Evolutionary conservation across 495 filamentous ascomycete species (phyloP).

Genomic region (Filosporella fistucella): DNA sequence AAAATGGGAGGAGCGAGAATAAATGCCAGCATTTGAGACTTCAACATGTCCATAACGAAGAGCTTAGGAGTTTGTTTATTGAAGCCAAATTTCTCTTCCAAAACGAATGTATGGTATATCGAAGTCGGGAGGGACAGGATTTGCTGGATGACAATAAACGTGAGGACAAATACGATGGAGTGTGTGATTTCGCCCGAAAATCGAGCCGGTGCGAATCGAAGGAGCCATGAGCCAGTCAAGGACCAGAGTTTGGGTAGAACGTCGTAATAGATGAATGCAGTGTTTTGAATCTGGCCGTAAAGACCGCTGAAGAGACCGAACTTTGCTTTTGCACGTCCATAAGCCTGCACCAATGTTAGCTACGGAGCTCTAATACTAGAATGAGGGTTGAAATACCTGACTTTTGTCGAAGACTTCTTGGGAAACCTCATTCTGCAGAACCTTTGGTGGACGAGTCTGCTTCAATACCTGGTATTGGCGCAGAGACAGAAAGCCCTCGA

Average conservation of each 20-base stretch:
- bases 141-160: constrained; percentile 77
- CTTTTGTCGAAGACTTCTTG: constrained; percentile 92
- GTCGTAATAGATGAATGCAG: constrained; percentile 85
- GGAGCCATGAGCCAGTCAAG: constrained; percentile 67
- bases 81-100: constrained; percentile 97
- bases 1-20: constrained; percentile 81
- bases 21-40: constrained; percentile 77
- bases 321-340: constrained; percentile 91
- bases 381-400: constrained; percentile 50
- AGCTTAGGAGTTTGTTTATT: constrained; percentile 93
- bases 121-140: constrained; percentile 72
- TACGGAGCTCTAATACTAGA: background rate
- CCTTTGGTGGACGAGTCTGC: constrained; percentile 73
- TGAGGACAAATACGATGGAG: constrained; percentile 86
- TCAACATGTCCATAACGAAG: constrained; percentile 88
- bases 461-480: constrained; percentile 85
- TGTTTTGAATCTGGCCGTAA: constrained; percentile 80
- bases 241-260: constrained; percentile 87
- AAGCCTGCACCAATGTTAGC: constrained; percentile 50
- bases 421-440: constrained; percentile 78
- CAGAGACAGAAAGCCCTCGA: constrained; percentile 78
- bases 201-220: constrained; percentile 65
- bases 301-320: constrained; percentile 75
- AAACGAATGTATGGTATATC: constrained; percentile 90
- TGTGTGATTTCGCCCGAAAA: constrained; percentile 93